Evolutionary conservation across 1,284 basidiomycete species (phyloP).

Genomic region (Ustilago nuda): DNA sequence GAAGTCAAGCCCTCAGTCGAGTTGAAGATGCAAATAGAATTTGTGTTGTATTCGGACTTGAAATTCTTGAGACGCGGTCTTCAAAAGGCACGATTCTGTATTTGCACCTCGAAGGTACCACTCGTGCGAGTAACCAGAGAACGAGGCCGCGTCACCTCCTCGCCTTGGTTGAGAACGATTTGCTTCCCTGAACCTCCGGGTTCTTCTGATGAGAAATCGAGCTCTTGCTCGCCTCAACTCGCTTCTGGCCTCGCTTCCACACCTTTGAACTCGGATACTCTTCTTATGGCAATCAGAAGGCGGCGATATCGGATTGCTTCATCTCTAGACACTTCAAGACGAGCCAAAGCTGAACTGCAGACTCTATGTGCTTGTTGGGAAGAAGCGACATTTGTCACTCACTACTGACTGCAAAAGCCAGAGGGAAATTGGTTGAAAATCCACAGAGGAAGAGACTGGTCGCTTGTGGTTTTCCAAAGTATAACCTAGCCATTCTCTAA

Average conservation of each 20-base stretch:
- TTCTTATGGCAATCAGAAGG: not conserved
- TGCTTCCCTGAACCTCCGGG: too few species aligned
- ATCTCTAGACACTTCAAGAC: not conserved
- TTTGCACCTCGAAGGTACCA: not conserved
- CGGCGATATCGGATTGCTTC: not conserved
- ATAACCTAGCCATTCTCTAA: not conserved
- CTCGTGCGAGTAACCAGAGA: not conserved
- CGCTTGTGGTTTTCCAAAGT: not conserved
- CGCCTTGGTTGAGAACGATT: too few species aligned
- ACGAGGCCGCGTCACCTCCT: not conserved
- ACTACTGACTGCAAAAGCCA: not conserved
- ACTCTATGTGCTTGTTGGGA: not conserved
- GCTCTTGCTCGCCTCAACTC: not conserved
- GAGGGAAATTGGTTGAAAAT: not conserved
- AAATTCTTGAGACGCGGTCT: not conserved
- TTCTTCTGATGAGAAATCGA: not conserved
- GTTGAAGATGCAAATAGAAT: not conserved
- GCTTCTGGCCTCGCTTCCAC: conserved; percentile 3
- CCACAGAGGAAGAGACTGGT: not conserved
- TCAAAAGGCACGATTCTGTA: not conserved
- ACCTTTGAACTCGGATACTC: not conserved
- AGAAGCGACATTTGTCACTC: not conserved
- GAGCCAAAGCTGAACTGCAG: not conserved
- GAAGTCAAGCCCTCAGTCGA: not conserved
- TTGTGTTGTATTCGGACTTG: not conserved